phyloP scores from a whole-genome alignment of 2,329 filamentous ascomycete genomes.

The Clarireedia homoeocarpa region DNA sequence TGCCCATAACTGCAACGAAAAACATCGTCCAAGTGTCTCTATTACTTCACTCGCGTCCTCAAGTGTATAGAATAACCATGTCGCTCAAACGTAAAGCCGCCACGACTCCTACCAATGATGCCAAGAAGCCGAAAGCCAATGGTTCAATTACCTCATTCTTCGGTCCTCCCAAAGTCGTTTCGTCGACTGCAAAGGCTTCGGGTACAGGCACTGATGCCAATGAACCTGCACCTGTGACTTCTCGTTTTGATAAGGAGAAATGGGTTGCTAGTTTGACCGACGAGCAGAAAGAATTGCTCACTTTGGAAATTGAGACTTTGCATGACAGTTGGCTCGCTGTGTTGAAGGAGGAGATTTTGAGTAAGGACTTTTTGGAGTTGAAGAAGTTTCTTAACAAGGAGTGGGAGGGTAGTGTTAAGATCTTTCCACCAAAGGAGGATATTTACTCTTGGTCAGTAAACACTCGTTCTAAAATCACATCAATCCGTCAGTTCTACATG shows the following conservation, averaged over 20 bases:
- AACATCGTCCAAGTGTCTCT: constrained; percentile 16
- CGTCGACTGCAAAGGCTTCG: constrained; percentile 30
- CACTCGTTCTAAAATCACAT: background rate
- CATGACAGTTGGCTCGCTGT: constrained; percentile 86
- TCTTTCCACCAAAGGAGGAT: constrained; percentile 82
- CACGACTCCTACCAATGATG: constrained; percentile 37
- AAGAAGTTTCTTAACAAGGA: constrained; percentile 84
- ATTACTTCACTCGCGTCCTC: constrained; percentile 11
- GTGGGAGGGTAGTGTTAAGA: constrained; percentile 61
- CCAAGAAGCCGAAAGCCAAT: constrained; percentile 68
- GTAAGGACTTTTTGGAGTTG: constrained; percentile 73
- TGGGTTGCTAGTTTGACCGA: constrained; percentile 74
- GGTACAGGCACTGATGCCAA: constrained; percentile 26
- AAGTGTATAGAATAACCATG: constrained; percentile 17
- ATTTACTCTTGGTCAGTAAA: constrained; percentile 81
- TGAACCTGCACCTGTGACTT: constrained; percentile 15
- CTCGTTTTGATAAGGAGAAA: constrained; percentile 77
- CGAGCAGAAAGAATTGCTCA: constrained; percentile 75
- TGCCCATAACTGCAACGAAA: background rate
- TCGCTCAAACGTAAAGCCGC: constrained; percentile 61
- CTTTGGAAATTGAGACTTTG: constrained; percentile 86
- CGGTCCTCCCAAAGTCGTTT: constrained; percentile 42
- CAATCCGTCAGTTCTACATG: background rate
- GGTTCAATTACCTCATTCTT: constrained; percentile 89
- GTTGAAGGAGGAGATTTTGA: constrained; percentile 78